Evolutionary conservation across 768 basidiomycete species (phyloP).

Genomic region (Aureoboletus auriporus): DNA sequence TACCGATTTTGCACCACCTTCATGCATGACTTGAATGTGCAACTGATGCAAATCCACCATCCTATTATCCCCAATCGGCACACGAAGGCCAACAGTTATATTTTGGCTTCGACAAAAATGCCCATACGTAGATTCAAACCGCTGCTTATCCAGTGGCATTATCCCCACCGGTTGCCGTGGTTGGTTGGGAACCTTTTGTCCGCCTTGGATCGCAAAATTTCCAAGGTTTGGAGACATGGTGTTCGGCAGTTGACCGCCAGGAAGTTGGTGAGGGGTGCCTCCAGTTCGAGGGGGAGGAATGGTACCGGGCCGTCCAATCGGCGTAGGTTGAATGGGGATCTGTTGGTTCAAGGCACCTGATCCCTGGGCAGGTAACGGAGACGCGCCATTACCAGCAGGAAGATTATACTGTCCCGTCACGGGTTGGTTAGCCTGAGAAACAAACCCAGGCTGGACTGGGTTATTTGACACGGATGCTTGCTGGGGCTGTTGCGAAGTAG

Average conservation of each 20-base stretch:
- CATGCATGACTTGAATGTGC: slow-evolving; percentile 55
- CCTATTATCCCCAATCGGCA: slow-evolving; percentile 49
- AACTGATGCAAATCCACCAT: slow-evolving; percentile 57
- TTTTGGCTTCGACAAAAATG: slow-evolving; percentile 42
- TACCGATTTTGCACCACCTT: slow-evolving; percentile 51
- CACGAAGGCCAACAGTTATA: slow-evolving; percentile 36
- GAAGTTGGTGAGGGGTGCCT: slow-evolving; percentile 36
- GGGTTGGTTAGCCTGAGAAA: slow-evolving; percentile 13
- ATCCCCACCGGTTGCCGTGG: slow-evolving; percentile 10
- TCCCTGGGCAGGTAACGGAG: slow-evolving; percentile 20
- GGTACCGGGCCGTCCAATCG: slow-evolving; percentile 25
- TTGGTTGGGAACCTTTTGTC: slow-evolving; percentile 22
- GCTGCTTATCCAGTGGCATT: slow-evolving; percentile 44
- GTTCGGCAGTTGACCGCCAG: slow-evolving; percentile 26
- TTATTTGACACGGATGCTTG: slow-evolving; percentile 8
- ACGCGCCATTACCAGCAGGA: slow-evolving; percentile 11
- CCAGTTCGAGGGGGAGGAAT: slow-evolving; percentile 38
- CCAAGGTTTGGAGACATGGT: slow-evolving; percentile 33
- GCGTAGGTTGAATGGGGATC: slow-evolving; percentile 29
- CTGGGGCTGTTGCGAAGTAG: slow-evolving; percentile 19
- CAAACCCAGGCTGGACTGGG: slow-evolving; percentile 21
- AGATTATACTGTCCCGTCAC: slow-evolving; percentile 16
- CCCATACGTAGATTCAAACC: slow-evolving; percentile 51
- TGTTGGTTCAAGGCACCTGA: slow-evolving; percentile 24
- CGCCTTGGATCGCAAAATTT: slow-evolving; percentile 18